A percentile compares a stretch with the other conserved stretches of the same genome.
These are phyloP conservation scores for Coemansia umbellata DNA, from an alignment of 192 early-diverging fungal species.

Conservation along the genomic window DNA sequence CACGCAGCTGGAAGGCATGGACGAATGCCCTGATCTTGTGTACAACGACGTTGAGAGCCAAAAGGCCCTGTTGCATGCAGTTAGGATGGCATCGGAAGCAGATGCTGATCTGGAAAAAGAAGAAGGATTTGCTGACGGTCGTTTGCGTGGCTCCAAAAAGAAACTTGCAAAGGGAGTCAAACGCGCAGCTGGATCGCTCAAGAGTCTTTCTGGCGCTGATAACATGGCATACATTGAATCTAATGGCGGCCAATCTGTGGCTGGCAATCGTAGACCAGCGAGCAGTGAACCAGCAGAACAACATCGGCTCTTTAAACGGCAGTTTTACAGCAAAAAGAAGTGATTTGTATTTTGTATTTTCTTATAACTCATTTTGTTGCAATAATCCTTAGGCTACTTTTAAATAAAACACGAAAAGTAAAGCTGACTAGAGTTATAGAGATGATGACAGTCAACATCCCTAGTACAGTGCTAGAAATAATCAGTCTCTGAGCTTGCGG, in stretches of 20 bases:
- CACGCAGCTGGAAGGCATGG: slow-evolving; percentile 91
- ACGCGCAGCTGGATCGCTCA: slow-evolving; percentile 63
- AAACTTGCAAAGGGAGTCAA: slow-evolving; percentile 36
- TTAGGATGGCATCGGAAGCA: slow-evolving; percentile 69
- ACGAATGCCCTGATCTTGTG: slow-evolving; percentile 69
- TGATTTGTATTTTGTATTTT: neutral
- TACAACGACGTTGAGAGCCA: slow-evolving; percentile 72
- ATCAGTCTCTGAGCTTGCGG: slow-evolving; percentile 2
- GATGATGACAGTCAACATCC: neutral
- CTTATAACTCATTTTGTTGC: no score
- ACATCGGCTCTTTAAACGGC: slow-evolving; percentile 66
- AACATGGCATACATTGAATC: slow-evolving; percentile 94
- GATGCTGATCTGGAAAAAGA: slow-evolving; percentile 58
- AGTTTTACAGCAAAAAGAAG: slow-evolving; percentile 52
- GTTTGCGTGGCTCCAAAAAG: slow-evolving; percentile 22
- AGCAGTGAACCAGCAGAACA: slow-evolving; percentile 53
- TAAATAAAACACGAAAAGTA: neutral
- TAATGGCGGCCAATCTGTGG: slow-evolving; percentile 1
- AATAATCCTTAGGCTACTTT: no score
- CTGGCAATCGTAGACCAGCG: slow-evolving; percentile 34
- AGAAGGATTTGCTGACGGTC: slow-evolving; percentile 48
- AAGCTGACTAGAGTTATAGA: no score
- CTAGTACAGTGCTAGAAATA: slow-evolving; percentile 4
- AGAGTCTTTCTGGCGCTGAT: slow-evolving; percentile 83
- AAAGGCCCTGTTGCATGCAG: slow-evolving; percentile 79